Evolutionary conservation across 2,329 filamentous ascomycete genomes (phyloP).

Genomic region (Epichloe glyceriae): DNA sequence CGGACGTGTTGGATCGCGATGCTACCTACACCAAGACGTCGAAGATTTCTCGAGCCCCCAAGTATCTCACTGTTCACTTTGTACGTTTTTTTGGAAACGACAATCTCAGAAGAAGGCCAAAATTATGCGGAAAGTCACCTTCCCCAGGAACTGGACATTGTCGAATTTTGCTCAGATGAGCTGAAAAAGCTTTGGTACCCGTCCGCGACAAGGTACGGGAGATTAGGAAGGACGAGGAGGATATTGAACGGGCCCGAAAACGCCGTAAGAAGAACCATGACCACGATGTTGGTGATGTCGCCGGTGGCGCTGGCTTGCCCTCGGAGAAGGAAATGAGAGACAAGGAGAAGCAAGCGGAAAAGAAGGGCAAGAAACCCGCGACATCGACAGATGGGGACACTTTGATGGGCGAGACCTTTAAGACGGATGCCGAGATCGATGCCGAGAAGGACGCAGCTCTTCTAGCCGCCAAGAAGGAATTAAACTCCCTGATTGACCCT

Average conservation of each 20-base stretch:
- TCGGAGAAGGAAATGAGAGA: constrained; percentile 41
- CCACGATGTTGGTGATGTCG: constrained; percentile 30
- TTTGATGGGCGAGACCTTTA: constrained; percentile 67
- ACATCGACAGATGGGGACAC: constrained; percentile 47
- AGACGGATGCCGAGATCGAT: constrained; percentile 88
- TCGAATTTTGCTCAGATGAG: constrained; percentile 92
- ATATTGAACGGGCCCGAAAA: constrained; percentile 83
- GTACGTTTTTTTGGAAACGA: constrained; percentile 97
- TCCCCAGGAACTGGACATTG: constrained; percentile 78
- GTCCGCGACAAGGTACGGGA: constrained; percentile 96
- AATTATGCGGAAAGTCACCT: constrained; percentile 98
- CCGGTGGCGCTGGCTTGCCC: constrained; percentile 32
- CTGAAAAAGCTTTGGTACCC: constrained; percentile 72
- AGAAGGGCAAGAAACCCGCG: constrained; percentile 22
- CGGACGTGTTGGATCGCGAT: constrained; percentile 62
- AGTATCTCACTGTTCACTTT: constrained; percentile 94
- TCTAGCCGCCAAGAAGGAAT: constrained; percentile 72
- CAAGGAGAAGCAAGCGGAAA: constrained; percentile 33
- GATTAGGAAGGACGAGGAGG: constrained; percentile 86
- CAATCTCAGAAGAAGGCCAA: constrained; percentile 97
- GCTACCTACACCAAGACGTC: constrained; percentile 81
- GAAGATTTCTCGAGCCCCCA: constrained; percentile 79
- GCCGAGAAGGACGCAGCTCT: constrained; percentile 68
- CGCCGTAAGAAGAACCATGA: constrained; percentile 60
- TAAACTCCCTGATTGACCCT: constrained; percentile 64